Percentiles rank a stretch among this genome's conserved stretches.
phyloP scores from a whole-genome alignment of 1,284 basidiomycete species.

The Fomitiporia mediterranea region DNA sequence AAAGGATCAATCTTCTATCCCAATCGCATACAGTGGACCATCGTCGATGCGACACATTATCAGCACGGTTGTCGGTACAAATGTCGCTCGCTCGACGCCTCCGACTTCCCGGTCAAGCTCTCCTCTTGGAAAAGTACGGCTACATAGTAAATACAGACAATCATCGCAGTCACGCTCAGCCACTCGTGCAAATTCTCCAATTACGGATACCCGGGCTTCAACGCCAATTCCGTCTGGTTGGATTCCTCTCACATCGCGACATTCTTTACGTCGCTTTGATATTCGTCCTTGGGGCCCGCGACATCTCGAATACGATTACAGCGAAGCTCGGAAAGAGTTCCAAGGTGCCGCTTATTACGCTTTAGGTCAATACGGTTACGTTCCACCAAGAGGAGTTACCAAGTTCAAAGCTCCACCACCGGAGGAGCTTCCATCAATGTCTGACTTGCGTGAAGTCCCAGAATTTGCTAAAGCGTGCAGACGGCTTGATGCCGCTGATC shows the following conservation, averaged over 20 bases:
- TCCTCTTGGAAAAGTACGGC: background rate
- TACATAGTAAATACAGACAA: constrained; percentile 1
- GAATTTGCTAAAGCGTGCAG: constrained; percentile 14
- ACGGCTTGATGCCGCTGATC: constrained; percentile 14
- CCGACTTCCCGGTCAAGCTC: constrained; percentile 9
- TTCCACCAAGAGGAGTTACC: constrained; percentile 6
- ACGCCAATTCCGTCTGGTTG: constrained; percentile 10
- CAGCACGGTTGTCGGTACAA: constrained; percentile 11
- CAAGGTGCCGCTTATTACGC: constrained; percentile 18
- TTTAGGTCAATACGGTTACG: constrained; percentile 18
- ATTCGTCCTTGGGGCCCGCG: constrained; percentile 18
- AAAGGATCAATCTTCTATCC: background rate
- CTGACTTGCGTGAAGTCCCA: constrained; percentile 12
- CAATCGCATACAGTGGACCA: constrained; percentile 7
- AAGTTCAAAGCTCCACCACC: constrained; percentile 8
- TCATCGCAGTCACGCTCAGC: constrained; percentile 11
- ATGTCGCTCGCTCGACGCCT: constrained; percentile 12
- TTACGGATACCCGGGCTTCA: background rate
- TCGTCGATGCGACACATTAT: constrained; percentile 14
- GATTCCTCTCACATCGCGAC: constrained; percentile 12
- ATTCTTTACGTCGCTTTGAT: constrained; percentile 15
- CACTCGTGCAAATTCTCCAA: constrained; percentile 8
- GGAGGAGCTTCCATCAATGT: constrained; percentile 17
- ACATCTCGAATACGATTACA: constrained; percentile 20
- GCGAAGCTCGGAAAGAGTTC: constrained; percentile 17